Base-by-base conservation (phyloP, 768 basidiomycete species). In the Leccinum disarticulatum region DNA sequence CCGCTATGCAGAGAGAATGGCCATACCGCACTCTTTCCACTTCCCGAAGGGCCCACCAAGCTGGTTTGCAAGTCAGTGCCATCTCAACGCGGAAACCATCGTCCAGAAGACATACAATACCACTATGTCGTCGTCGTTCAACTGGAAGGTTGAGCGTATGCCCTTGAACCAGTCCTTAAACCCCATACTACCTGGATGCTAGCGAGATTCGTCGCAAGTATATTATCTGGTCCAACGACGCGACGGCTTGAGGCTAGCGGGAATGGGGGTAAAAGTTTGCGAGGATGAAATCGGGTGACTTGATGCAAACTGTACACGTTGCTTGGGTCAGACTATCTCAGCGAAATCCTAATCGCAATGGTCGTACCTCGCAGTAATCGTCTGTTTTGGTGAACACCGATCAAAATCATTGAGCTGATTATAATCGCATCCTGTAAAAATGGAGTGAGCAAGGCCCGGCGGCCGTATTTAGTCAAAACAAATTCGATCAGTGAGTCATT, bases 1-100 rank as follows among this genome's bases (percentile, higher is more conserved):
- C 4, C 11, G 4, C 9, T 4, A 14, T 9, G n/a, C 8, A 36
- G 28, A 61, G 17, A 13, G 4, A 14, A 48, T 15, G 13, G 14
- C 10, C 59, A n/a, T 64, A 68, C 67, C 52, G 5, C 22, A 46
- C 60, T 69, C 58, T 69, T 68, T 47, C 67, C 67, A 4, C 55
- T 33, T 17, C 62, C 67, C 0, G 67, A 55, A 43, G 67, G 67
- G 11, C 67, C 66, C 1, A 67, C 56, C 7, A 64, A 17, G 36
- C 68, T 70, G 25, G 10, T 49, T 13, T n/a, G 10, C n/a, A 19
- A 47, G 52, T 67, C 19, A 67, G 52, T 19, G 27, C 1, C 6
- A 13, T 41, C 19, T 33, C 13, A 5, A 43, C 41, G 4, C 4
- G n/a, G 41, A 17, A 30, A 13, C 9, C 4, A 14, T 25, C 9